Conservation (phyloP, 2,329 filamentous ascomycete species). For the Trichoderma aggressivum region DNA sequence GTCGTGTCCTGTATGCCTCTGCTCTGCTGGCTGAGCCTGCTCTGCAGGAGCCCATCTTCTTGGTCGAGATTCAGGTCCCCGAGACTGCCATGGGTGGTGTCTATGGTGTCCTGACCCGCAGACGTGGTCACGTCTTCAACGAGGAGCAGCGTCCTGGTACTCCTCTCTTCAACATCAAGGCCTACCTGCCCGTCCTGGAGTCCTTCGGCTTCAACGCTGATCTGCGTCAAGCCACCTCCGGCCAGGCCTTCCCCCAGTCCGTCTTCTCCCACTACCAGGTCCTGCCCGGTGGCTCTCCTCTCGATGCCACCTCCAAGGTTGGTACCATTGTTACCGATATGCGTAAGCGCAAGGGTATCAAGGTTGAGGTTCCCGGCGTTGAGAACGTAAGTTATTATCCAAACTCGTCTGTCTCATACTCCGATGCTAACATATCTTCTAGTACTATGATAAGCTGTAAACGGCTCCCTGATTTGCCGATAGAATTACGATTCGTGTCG, state of each 20-base stretch:
- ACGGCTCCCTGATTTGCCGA: conserved; percentile 43
- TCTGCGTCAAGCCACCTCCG: conserved; percentile 87
- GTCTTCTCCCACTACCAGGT: conserved; percentile 99
- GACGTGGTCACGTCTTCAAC: conserved; percentile 97
- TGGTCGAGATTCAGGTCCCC: conserved; percentile 98
- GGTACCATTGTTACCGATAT: conserved; percentile 81
- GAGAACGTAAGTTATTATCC: conserved; percentile 76
- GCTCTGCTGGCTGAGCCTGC: conserved; percentile 85
- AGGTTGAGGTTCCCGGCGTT: conserved; percentile 87
- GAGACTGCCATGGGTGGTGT: conserved; percentile 99
- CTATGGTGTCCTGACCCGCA: conserved; percentile 96
- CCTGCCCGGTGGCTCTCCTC: conserved; percentile 86
- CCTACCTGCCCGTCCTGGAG: conserved; percentile 93
- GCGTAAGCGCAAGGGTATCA: conserved; percentile 99
- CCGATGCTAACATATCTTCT: conserved; percentile 22
- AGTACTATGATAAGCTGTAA: conserved; percentile 99
- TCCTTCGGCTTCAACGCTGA: conserved; percentile 99
- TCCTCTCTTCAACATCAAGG: conserved; percentile 99
- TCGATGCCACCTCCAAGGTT: conserved; percentile 78
- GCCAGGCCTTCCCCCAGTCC: conserved; percentile 98
- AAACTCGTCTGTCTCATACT: not conserved
- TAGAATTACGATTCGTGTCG: conserved; percentile 45
- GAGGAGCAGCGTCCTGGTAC: conserved; percentile 98
- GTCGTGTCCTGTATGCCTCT: conserved; percentile 95
- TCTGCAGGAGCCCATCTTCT: conserved; percentile 95